Evolutionary conservation across 2,329 filamentous ascomycete genomes (phyloP), one percentile per base, ranked within the genome.

Genomic region (Epichloe elymi): DNA sequence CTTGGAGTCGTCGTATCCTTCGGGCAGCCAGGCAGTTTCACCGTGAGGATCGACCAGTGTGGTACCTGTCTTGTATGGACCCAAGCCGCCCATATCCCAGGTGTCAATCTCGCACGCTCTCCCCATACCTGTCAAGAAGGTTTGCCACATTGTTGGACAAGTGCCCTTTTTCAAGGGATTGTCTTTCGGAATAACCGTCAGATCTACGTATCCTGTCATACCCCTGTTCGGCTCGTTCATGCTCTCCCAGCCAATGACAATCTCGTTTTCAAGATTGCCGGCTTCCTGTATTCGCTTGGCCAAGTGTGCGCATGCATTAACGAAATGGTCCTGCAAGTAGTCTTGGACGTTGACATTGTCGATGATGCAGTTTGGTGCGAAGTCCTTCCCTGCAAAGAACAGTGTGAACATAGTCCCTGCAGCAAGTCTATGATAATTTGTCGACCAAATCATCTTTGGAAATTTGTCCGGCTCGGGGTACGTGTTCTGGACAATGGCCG

Each of bases 401-500:
- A 97, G 71, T 0, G 91, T 95, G 65, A 96, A 97, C 58, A 97
- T 88, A 44, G 88, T 90, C 57, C 90, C 88, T 47, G 85, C 86
- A 3, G 85, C 90, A 47, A 97, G 74, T 23, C 93, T 80, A 55
- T 82, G 86, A 67, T 98, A 98, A 65, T 98, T 98, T 48, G 94
- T 97, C 15, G 91, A 89, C 93, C 93, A 98, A 52, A 97, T 91
- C 94, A 98, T 98, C 71, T 96, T 97, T 23, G 93, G 93, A 58
- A 91, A 98, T 1, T 83, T 77, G 26, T 83, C 83, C 8, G 90
- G 88, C 19, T 95, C 79, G 10, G 87, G 82, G 63, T 88, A 96
- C 2, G 87, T 94, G 62, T 97, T 98, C 49, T 98, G 93, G 6
- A 98, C 91, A 53, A 97, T 78, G 38, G 93, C 88, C 4, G 91